Percentiles rank a stretch among this genome's conserved stretches.
Evolutionary conservation across 345 rosid species (phyloP).

Genomic region (Kernera saxatilis): DNA sequence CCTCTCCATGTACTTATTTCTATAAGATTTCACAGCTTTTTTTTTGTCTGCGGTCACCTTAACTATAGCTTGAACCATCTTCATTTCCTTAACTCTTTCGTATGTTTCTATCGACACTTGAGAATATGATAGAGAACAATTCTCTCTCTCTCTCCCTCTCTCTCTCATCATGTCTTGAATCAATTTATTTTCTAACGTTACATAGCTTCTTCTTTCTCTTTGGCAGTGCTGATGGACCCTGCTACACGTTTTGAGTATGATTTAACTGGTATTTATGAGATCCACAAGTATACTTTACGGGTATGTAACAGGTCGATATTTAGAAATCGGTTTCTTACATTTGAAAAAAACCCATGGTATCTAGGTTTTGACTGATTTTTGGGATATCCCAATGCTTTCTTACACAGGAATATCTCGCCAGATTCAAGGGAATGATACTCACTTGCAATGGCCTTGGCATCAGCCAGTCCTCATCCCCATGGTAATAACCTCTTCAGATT

Average conservation of each 20-base stretch:
- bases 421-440: constrained; percentile 89
- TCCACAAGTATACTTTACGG: constrained; percentile 70
- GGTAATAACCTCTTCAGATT: constrained; percentile 35
- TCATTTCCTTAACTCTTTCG: background rate
- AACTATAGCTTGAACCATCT: background rate
- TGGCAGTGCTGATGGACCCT: constrained; percentile 75
- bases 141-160: background rate
- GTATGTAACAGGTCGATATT: constrained; percentile 41
- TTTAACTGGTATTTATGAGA: constrained; percentile 67
- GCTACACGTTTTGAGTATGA: constrained; percentile 71
- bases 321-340: background rate
- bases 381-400: background rate
- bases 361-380: background rate
- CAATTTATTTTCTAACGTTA: background rate
- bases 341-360: background rate
- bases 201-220: background rate
- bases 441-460: constrained; percentile 94
- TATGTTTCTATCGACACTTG: background rate
- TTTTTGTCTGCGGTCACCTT: background rate
- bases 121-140: background rate
- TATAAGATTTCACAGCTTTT: background rate
- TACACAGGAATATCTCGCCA: constrained; percentile 72
- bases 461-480: constrained; percentile 44
- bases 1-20: background rate
- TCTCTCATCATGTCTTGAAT: background rate